phyloP scores from a whole-genome alignment of 1,284 basidiomycete species.

The Cutaneotrichosporon mucoides region DNA sequence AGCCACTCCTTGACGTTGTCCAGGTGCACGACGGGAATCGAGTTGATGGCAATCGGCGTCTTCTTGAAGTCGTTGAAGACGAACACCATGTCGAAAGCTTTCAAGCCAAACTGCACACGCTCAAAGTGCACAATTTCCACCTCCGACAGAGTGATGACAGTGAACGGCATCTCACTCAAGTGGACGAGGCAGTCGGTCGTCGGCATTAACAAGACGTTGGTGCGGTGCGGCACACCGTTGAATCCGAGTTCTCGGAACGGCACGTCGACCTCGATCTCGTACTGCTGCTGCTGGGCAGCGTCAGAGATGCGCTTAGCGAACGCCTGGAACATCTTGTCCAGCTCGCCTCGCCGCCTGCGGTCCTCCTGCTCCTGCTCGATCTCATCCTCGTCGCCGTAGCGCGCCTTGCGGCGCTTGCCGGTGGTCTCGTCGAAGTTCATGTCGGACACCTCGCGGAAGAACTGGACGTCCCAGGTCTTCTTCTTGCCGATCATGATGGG shows the following conservation, averaged over 20 bases:
- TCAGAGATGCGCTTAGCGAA: slow-evolving; percentile 93
- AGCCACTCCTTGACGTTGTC: slow-evolving; percentile 99
- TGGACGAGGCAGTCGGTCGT: slow-evolving; percentile 97
- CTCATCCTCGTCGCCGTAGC: slow-evolving; percentile 98
- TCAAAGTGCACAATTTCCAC: slow-evolving; percentile 97
- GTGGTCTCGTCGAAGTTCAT: slow-evolving; percentile 95
- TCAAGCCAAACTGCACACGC: slow-evolving; percentile 92
- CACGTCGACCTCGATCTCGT: slow-evolving; percentile 87
- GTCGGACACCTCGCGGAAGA: slow-evolving; percentile 96
- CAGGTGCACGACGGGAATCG: slow-evolving; percentile 81
- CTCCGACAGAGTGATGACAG: slow-evolving; percentile 89
- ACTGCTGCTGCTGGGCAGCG: slow-evolving; percentile 62
- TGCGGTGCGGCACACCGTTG: slow-evolving; percentile 93
- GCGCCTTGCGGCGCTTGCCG: slow-evolving; percentile 92
- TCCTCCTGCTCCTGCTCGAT: slow-evolving; percentile 99
- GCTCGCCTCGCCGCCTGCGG: slow-evolving; percentile 74
- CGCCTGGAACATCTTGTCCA: slow-evolving; percentile 92
- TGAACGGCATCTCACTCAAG: slow-evolving; percentile 91
- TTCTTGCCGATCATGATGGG: slow-evolving; percentile 99
- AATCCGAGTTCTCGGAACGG: slow-evolving; percentile 98
- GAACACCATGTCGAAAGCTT: slow-evolving; percentile 95
- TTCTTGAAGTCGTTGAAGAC: slow-evolving; percentile 96
- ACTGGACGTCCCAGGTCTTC: slow-evolving; percentile 96
- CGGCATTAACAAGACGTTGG: slow-evolving; percentile 89
- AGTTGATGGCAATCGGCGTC: slow-evolving; percentile 87